These are phyloP conservation scores for Achaetomium macrosporum DNA, from an alignment of 2,329 filamentous ascomycete genomes.

Conservation along the genomic window DNA sequence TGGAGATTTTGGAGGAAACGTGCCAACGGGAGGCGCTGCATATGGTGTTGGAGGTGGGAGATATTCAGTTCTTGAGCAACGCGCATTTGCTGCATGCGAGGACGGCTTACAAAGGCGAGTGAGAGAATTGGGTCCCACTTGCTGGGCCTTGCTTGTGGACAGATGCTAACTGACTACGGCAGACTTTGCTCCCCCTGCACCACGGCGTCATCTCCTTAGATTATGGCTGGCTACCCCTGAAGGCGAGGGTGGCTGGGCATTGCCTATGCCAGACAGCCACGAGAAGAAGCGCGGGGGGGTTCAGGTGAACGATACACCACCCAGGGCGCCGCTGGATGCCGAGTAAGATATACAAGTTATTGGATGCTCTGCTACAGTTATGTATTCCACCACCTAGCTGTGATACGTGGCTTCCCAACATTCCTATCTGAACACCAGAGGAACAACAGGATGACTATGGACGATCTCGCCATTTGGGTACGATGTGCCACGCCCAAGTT, in stretches of 20 bases:
- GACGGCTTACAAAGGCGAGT: slow-evolving; percentile 63
- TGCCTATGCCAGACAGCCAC: slow-evolving; percentile 74
- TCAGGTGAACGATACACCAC: slow-evolving; percentile 75
- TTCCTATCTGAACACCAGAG: no score
- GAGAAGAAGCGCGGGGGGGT: slow-evolving; percentile 87
- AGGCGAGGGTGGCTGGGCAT: slow-evolving; percentile 74
- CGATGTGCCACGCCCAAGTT: no score
- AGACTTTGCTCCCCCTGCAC: slow-evolving; percentile 57
- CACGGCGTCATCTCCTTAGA: slow-evolving; percentile 72
- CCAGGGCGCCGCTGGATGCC: slow-evolving; percentile 69
- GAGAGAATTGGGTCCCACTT: neutral
- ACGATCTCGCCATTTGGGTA: no score
- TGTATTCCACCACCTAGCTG: no score
- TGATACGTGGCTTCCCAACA: no score
- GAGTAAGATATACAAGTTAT: slow-evolving; percentile 46
- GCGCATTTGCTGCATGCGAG: slow-evolving; percentile 74
- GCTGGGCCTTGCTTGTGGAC: neutral
- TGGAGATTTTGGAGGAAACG: slow-evolving; percentile 66
- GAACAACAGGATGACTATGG: no score
- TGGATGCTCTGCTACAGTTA: no score
- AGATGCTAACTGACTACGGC: neutral
- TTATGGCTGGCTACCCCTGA: slow-evolving; percentile 81
- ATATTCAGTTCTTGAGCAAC: slow-evolving; percentile 83
- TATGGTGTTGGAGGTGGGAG: slow-evolving; percentile 80
- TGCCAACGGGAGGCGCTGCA: slow-evolving; percentile 69